Conservation (phyloP, 2,329 filamentous ascomycete species). For the Sporothrix variecibatus region DNA sequence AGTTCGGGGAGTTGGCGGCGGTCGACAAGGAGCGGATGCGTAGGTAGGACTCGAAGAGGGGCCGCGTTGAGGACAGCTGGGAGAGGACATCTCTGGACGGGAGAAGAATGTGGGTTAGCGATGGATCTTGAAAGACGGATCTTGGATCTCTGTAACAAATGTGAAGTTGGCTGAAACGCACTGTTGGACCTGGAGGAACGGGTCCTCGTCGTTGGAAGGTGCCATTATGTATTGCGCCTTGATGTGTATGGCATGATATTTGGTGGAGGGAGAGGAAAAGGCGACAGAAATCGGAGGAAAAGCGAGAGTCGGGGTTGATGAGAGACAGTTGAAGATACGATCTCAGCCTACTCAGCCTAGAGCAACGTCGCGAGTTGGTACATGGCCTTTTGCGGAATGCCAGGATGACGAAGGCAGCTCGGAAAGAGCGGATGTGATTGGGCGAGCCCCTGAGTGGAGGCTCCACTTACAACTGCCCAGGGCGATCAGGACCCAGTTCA, state of each 20-base stretch:
- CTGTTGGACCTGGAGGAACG: conserved; percentile 73
- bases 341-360: background rate
- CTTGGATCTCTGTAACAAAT: background rate
- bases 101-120: conserved; percentile 10
- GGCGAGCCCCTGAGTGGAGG: background rate
- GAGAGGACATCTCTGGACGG: conserved; percentile 76
- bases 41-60: conserved; percentile 90
- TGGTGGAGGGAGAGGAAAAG: background rate
- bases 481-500: background rate
- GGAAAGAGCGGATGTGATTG: background rate
- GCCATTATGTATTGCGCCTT: conserved; percentile 60
- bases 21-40: conserved; percentile 88
- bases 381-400: conserved; percentile 14
- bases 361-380: background rate
- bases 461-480: background rate
- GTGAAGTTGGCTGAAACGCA: conserved; percentile 39
- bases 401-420: conserved; percentile 18
- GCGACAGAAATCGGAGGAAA: background rate
- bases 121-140: background rate
- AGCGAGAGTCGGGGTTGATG: background rate
- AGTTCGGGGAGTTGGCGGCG: conserved; percentile 79
- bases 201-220: conserved; percentile 67
- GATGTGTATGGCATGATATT: background rate
- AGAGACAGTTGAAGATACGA: background rate
- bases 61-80: conserved; percentile 76